Percentiles rank a stretch among this genome's conserved stretches.
Conservation (phyloP, 805 yeast species). For the Lachancea thermotolerans region DNA sequence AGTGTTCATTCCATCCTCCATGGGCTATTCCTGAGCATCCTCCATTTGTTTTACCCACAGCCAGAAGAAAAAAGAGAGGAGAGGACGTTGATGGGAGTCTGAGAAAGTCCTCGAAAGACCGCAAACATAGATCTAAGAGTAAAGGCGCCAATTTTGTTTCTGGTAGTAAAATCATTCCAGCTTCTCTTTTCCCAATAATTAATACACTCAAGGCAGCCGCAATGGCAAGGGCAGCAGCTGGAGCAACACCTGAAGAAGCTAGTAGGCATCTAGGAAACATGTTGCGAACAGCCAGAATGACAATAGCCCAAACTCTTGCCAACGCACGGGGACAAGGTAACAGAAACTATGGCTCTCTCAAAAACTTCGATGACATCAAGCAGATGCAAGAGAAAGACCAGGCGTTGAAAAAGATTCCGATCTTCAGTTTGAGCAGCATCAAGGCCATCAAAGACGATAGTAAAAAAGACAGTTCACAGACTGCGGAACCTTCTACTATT, state of each 20-base stretch:
- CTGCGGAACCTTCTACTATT: neutral
- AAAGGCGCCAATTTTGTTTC: conserved; percentile 1
- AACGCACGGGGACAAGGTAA: conserved; percentile 13
- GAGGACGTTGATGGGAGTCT: conserved; percentile 2
- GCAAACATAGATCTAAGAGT: neutral
- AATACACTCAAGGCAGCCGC: conserved; percentile 32
- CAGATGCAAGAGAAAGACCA: conserved; percentile 3
- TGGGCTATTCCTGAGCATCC: conserved; percentile 29
- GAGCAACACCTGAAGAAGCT: conserved; percentile 30
- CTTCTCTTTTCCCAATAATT: conserved; percentile 26
- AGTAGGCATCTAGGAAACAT: conserved; percentile 24
- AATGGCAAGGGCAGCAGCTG: conserved; percentile 27
- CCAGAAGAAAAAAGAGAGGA: conserved; percentile 21
- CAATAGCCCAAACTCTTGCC: conserved; percentile 23
- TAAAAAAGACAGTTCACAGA: neutral
- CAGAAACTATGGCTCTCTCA: conserved; percentile 11
- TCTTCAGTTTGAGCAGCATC: conserved; percentile 20
- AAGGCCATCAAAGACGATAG: conserved; percentile 5
- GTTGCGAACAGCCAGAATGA: conserved; percentile 27
- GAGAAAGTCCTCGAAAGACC: neutral
- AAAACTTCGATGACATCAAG: conserved; percentile 11
- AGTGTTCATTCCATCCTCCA: conserved; percentile 29
- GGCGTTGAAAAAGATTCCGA: conserved; percentile 15
- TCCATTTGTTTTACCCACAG: conserved; percentile 28
- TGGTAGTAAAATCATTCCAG: conserved; percentile 18